A percentile compares a stretch with the other conserved stretches of the same genome.
Evolutionary conservation across 306 rosid genomes (phyloP).

Genomic region (Quillaja saponaria): DNA sequence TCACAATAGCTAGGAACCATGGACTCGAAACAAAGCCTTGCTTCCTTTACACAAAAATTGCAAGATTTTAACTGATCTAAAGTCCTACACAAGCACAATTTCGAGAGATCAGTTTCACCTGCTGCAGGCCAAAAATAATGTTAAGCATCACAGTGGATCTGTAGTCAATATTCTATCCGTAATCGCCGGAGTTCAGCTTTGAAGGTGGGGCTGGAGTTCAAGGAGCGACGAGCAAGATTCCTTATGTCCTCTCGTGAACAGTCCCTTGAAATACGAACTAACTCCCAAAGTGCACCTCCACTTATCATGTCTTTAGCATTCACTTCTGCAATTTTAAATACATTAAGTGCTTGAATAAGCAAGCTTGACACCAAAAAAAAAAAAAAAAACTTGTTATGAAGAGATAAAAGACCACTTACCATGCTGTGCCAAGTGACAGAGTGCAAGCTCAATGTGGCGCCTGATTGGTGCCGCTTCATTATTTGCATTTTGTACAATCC

Average conservation of each 20-base stretch:
- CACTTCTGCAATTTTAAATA: constrained; percentile 59
- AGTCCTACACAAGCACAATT: constrained; percentile 20
- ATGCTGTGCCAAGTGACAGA: constrained; percentile 97
- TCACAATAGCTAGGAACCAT: constrained; percentile 23
- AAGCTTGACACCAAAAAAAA: too few relatives aligned
- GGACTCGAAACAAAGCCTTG: constrained; percentile 34
- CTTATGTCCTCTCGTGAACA: constrained; percentile 94
- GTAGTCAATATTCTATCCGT: constrained; percentile 61
- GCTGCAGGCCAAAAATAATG: constrained; percentile 21
- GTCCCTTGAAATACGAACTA: constrained; percentile 90
- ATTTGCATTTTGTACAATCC: constrained; percentile 96
- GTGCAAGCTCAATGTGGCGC: constrained; percentile 97
- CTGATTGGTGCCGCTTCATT: constrained; percentile 91
- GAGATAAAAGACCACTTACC: constrained; percentile 46
- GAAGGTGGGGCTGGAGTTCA: constrained; percentile 67
- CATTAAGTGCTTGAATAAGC: not conserved
- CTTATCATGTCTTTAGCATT: constrained; percentile 93
- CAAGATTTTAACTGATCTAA: constrained; percentile 20
- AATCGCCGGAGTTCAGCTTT: constrained; percentile 78
- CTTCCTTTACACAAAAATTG: constrained; percentile 55
- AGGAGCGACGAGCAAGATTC: constrained; percentile 80
- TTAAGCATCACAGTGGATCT: not conserved
- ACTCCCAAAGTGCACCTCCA: constrained; percentile 99
- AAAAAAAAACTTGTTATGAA: not conserved
- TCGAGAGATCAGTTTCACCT: constrained; percentile 28